Percentiles rank a stretch among this genome's conserved stretches.
Evolutionary conservation across 495 filamentous ascomycete genomes (phyloP).

Genomic region (Penicillium taxi): DNA sequence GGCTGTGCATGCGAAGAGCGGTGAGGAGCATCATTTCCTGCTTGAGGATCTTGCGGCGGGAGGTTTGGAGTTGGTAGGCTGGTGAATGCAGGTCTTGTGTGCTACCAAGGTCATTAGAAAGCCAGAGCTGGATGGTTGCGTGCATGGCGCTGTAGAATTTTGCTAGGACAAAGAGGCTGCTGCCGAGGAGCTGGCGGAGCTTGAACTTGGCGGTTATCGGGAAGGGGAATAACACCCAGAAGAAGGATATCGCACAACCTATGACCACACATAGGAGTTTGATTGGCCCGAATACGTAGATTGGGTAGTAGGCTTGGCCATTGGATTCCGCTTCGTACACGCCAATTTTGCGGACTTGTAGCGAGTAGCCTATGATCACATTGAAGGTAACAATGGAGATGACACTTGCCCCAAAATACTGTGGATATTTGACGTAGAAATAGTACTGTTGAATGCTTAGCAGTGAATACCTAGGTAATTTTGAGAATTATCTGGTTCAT

Average conservation of each 20-base stretch:
- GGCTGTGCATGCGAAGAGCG: constrained; percentile 25
- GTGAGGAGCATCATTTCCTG: constrained; percentile 29
- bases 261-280: constrained; percentile 60
- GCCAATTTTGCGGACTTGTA: constrained; percentile 63
- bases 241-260: constrained; percentile 62
- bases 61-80: constrained; percentile 12
- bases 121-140: constrained; percentile 52
- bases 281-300: constrained; percentile 61
- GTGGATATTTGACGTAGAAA: constrained; percentile 56
- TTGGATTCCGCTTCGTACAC: constrained; percentile 44
- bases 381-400: constrained; percentile 59
- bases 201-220: constrained; percentile 62
- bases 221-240: constrained; percentile 73
- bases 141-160: constrained; percentile 64
- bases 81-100: constrained; percentile 19
- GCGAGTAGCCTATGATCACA: constrained; percentile 65
- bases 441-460: constrained; percentile 35
- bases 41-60: constrained; percentile 24
- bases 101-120: constrained; percentile 52
- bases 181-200: constrained; percentile 56
- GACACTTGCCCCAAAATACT: constrained; percentile 51
- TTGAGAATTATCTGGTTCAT: neutral
- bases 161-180: constrained; percentile 61
- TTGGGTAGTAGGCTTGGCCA: constrained; percentile 62
- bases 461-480: neutral